These are phyloP conservation scores for Zymoseptoria tritici DNA, from an alignment of 2,329 filamentous ascomycete genomes.

Conservation along the genomic window DNA sequence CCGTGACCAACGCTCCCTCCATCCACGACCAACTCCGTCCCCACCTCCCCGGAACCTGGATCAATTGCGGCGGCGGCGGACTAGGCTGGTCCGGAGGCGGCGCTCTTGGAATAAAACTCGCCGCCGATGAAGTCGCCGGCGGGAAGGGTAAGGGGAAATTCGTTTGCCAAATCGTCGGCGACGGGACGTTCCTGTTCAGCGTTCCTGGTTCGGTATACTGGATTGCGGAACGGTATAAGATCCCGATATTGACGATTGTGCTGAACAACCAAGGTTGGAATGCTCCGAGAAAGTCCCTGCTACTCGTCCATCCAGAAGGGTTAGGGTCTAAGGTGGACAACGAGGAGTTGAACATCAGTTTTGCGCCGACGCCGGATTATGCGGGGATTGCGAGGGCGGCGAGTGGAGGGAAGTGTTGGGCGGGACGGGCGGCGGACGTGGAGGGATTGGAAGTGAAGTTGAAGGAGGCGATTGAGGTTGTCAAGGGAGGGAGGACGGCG, in stretches of 20 bases:
- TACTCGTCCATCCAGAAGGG: slow-evolving; percentile 60
- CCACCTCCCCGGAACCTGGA: slow-evolving; percentile 62
- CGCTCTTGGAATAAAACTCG: slow-evolving; percentile 69
- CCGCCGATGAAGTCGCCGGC: slow-evolving; percentile 47
- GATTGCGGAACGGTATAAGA: slow-evolving; percentile 59
- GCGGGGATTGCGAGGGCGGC: slow-evolving; percentile 61
- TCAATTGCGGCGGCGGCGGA: slow-evolving; percentile 74
- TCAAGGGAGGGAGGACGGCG: slow-evolving; percentile 50
- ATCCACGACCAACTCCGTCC: slow-evolving; percentile 66
- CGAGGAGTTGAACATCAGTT: slow-evolving; percentile 59
- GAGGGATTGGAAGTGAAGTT: slow-evolving; percentile 49
- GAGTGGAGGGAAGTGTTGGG: slow-evolving; percentile 55
- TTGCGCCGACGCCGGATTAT: slow-evolving; percentile 60
- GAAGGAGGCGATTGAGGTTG: slow-evolving; percentile 51
- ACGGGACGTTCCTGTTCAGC: slow-evolving; percentile 60
- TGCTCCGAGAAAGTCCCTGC: slow-evolving; percentile 52
- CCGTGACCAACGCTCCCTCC: slow-evolving; percentile 62
- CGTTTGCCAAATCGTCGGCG: slow-evolving; percentile 58
- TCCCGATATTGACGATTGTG: slow-evolving; percentile 59
- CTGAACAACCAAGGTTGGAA: slow-evolving; percentile 68
- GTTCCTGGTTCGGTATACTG: slow-evolving; percentile 61
- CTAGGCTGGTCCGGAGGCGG: slow-evolving; percentile 74
- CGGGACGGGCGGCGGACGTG: slow-evolving; percentile 50
- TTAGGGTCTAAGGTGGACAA: slow-evolving; percentile 55
- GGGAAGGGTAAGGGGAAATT: slow-evolving; percentile 49